Base-by-base conservation (phyloP, 768 basidiomycete species). In the Cytidiella melzeri region DNA sequence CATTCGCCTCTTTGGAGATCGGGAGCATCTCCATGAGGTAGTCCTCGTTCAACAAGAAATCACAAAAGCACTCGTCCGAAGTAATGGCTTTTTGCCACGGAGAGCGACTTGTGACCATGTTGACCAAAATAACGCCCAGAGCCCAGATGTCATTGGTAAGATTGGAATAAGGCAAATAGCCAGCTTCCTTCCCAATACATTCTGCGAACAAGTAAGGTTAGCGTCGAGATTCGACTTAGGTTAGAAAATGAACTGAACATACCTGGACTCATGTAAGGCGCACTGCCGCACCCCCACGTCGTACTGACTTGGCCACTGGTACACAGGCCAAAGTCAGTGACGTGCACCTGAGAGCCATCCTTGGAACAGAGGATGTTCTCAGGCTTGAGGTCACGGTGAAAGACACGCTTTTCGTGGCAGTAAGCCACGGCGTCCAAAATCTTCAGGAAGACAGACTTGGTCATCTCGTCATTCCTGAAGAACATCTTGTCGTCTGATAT, bases 341-440 rank as follows among this genome's bases (percentile, higher is more conserved):
- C 58, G 47, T 68, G 65, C 51, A 76, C 63, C 53, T 59, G 54
- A 36, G 59, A 57, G 20, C 71, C 73, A 41, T 74, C 50, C 68
- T 57, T 23, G 67, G 63, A 64, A 52, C 68, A 67, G 28, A 79
- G 59, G 53, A 77, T 56, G 61, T 69, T 76, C 58, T 80, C 79
- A 3, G 79, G 79, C 62, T 80, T 81, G 47, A 81, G 64, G 55
- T 80, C 79, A 38, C 79, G 77, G 57, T 80, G 79, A 62, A 67
- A 77, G 56, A 81, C 69, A 34, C 73, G 71, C 41, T 67, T 62
- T 23, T 63, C 56, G 59, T 81, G 79, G 58, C 73, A 75, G 57
- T 73, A 69, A 40, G 73, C 65, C 52, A 81, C 73, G 6, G 77
- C 73, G 55, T 78, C 76, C 55, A 80, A 49, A 57, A 81, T 70